Conservation (phyloP, 768 basidiomycete species). For the Lentinus brumalis region DNA sequence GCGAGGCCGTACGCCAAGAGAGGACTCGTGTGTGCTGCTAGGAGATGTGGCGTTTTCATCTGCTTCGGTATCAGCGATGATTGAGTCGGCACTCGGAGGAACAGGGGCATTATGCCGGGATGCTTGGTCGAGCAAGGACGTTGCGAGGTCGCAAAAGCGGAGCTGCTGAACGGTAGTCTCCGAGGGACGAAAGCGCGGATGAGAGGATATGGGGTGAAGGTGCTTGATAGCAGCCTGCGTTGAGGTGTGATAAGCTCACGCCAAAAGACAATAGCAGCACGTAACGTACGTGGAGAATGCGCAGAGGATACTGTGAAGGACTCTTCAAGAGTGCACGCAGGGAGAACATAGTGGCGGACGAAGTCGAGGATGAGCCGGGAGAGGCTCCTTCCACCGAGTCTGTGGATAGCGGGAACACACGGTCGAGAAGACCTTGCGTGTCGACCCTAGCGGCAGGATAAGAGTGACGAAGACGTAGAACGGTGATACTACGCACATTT, state of each 20-base stretch:
- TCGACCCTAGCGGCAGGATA: conserved; percentile 51
- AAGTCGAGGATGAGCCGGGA: conserved; percentile 30
- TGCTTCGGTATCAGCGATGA: conserved; percentile 38
- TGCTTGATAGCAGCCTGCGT: conserved; percentile 62
- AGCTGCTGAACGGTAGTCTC: conserved; percentile 68
- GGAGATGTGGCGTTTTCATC: conserved; percentile 29
- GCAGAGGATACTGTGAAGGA: conserved; percentile 53
- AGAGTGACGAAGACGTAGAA: conserved; percentile 5
- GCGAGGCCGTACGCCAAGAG: conserved; percentile 35
- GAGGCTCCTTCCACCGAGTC: conserved; percentile 45
- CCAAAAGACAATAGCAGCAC: neutral
- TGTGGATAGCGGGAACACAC: conserved; percentile 63
- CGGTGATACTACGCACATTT: conserved; percentile 42
- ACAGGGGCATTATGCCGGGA: conserved; percentile 50
- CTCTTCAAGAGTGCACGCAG: conserved; percentile 60
- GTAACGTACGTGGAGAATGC: conserved; percentile 56
- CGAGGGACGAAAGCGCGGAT: conserved; percentile 64
- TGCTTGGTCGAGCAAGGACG: conserved; percentile 71
- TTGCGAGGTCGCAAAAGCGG: conserved; percentile 73
- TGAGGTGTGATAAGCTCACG: conserved; percentile 8
- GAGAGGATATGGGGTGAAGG: conserved; percentile 68
- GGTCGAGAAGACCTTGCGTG: conserved; percentile 76
- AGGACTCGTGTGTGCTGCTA: conserved; percentile 27
- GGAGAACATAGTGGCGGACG: conserved; percentile 36
- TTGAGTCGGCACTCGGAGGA: conserved; percentile 47